A percentile compares a stretch with the other conserved stretches of the same genome.
phyloP scores from a whole-genome alignment of 1,139 yeast genomes.

The Suhomyces yuchorum region DNA sequence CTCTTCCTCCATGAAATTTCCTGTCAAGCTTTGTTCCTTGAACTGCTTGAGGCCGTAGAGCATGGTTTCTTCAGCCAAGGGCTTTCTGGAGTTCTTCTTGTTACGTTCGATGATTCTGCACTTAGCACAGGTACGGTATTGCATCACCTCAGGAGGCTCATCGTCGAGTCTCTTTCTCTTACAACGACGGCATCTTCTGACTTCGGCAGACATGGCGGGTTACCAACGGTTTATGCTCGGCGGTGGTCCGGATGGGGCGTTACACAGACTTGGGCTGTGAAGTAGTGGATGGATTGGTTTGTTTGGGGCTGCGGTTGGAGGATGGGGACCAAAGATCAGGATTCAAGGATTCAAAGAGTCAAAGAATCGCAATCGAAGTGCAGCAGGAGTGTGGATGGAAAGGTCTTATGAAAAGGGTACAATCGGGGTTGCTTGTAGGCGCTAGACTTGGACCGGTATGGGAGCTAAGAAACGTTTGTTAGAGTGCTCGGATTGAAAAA shows the following conservation, averaged over 20 bases:
- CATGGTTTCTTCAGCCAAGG: constrained; percentile 53
- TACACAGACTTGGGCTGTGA: too few relatives aligned
- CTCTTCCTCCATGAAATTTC: constrained; percentile 46
- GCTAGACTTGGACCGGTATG: too few relatives aligned
- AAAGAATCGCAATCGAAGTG: too few relatives aligned
- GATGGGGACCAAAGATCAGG: too few relatives aligned
- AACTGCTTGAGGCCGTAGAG: constrained; percentile 51
- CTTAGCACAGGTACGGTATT: constrained; percentile 61
- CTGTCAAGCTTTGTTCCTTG: constrained; percentile 44
- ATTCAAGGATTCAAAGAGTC: too few relatives aligned
- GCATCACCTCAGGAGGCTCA: constrained; percentile 60
- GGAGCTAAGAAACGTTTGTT: neutral
- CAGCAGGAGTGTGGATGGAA: too few relatives aligned
- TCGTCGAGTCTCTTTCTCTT: constrained; percentile 59
- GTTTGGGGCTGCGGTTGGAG: too few relatives aligned
- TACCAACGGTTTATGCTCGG: neutral
- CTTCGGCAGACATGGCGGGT: constrained; percentile 17
- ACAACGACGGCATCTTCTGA: constrained; percentile 59
- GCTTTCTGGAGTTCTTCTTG: constrained; percentile 49
- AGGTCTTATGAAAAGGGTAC: too few relatives aligned
- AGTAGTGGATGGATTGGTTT: too few relatives aligned
- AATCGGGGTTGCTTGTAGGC: too few relatives aligned
- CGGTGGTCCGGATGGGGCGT: too few relatives aligned
- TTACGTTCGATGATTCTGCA: constrained; percentile 58
- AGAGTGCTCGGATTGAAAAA: constrained; percentile 8